A percentile compares a stretch with the other conserved stretches of the same genome.
phyloP scores from a whole-genome alignment of 2,329 filamentous ascomycete species.

The Xylaria multiplex region DNA sequence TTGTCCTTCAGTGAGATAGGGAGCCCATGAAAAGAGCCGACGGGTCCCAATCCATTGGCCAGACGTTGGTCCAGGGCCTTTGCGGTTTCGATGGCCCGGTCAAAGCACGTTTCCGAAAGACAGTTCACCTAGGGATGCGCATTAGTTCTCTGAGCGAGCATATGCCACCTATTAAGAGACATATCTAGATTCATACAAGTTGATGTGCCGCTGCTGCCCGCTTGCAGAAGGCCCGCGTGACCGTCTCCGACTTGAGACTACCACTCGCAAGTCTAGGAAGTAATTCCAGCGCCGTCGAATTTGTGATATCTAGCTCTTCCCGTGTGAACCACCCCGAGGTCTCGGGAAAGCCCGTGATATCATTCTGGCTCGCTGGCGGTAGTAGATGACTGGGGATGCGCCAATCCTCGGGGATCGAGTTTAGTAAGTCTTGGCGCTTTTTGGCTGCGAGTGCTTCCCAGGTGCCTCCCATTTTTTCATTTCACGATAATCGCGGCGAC shows the following conservation, averaged over 20 bases:
- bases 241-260: constrained; percentile 50
- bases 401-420: constrained; percentile 68
- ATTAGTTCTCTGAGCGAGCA: constrained; percentile 17
- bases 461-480: constrained; percentile 39
- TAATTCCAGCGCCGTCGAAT: constrained; percentile 48
- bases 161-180: neutral
- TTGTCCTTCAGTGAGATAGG: constrained; percentile 77
- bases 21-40: constrained; percentile 73
- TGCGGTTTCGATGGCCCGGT: constrained; percentile 61
- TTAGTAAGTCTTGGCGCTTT: constrained; percentile 55
- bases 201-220: constrained; percentile 53
- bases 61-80: constrained; percentile 61
- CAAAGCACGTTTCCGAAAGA: constrained; percentile 65
- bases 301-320: constrained; percentile 54
- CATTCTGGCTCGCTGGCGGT: constrained; percentile 62
- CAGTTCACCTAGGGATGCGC: constrained; percentile 55
- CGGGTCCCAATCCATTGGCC: constrained; percentile 55
- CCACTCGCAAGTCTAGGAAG: constrained; percentile 51
- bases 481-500: neutral
- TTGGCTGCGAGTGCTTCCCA: constrained; percentile 57
- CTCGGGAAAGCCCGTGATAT: constrained; percentile 66
- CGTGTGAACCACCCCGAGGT: constrained; percentile 68
- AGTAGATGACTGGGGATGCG: constrained; percentile 63
- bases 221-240: constrained; percentile 54
- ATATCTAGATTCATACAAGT: constrained; percentile 41